These are phyloP conservation scores for Arthroderma sp. DNA, from an alignment of 2,329 filamentous ascomycete genomes.

Conservation along the genomic window DNA sequence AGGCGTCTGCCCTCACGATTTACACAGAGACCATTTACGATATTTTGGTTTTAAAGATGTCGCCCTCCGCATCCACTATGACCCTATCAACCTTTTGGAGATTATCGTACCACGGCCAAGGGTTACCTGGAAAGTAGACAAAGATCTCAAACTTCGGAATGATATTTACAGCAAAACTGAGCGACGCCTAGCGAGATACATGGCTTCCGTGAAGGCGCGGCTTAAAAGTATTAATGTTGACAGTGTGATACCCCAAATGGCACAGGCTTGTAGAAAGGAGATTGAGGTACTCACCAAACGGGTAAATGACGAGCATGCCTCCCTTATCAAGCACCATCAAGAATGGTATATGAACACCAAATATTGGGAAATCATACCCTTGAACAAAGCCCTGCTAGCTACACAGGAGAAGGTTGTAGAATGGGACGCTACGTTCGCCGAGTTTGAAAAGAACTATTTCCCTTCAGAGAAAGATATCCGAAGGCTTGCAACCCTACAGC, in stretches of 20 bases:
- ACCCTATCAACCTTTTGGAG: slow-evolving; percentile 82
- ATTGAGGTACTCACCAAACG: slow-evolving; percentile 66
- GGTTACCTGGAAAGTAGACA: slow-evolving; percentile 95
- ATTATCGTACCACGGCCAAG: slow-evolving; percentile 81
- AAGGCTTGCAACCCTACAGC: slow-evolving; percentile 76
- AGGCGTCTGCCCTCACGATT: slow-evolving; percentile 74
- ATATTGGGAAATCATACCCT: slow-evolving; percentile 91
- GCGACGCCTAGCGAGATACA: slow-evolving; percentile 72
- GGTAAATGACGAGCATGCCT: slow-evolving; percentile 68
- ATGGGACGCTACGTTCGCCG: slow-evolving; percentile 81
- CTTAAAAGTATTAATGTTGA: slow-evolving; percentile 83
- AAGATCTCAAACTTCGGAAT: slow-evolving; percentile 84
- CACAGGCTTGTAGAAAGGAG: slow-evolving; percentile 66
- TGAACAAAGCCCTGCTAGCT: slow-evolving; percentile 76
- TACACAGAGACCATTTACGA: slow-evolving; percentile 80
- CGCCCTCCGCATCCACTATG: slow-evolving; percentile 79
- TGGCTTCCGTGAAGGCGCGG: slow-evolving; percentile 69
- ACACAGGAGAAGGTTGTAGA: slow-evolving; percentile 87
- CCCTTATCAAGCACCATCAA: slow-evolving; percentile 64
- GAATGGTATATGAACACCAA: slow-evolving; percentile 84
- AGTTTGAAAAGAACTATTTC: slow-evolving; percentile 87
- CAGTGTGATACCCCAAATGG: slow-evolving; percentile 76
- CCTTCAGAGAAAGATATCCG: slow-evolving; percentile 92
- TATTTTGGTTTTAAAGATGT: slow-evolving; percentile 85
- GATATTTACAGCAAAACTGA: slow-evolving; percentile 74